phyloP scores from a whole-genome alignment of 345 rosid species.

The Brassica rapa region DNA sequence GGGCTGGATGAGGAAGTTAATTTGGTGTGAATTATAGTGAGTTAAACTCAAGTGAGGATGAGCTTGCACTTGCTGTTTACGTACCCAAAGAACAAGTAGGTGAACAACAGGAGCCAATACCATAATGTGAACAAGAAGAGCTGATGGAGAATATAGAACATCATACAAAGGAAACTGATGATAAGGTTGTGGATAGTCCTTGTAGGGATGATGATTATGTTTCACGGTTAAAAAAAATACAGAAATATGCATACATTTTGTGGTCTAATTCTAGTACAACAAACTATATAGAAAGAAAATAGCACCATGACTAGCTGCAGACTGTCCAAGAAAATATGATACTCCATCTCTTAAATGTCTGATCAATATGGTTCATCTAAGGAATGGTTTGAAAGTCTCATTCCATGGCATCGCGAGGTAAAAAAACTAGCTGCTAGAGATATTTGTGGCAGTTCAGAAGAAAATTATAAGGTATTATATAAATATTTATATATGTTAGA shows the following conservation, averaged over 20 bases:
- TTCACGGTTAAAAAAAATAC: not conserved
- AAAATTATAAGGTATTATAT: not conserved
- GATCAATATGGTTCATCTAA: not conserved
- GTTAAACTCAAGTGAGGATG: not conserved
- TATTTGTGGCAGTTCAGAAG: not conserved
- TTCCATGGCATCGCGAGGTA: not conserved
- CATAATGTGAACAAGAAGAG: not conserved
- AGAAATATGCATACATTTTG: not conserved
- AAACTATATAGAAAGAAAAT: not conserved
- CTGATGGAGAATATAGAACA: not conserved
- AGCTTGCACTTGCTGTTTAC: no score
- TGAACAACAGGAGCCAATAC: not conserved
- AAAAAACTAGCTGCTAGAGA: not conserved
- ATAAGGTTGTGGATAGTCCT: not conserved
- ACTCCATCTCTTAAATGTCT: not conserved
- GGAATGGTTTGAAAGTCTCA: no score
- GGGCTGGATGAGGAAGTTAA: not conserved
- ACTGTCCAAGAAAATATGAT: not conserved
- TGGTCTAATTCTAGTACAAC: not conserved
- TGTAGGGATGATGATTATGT: not conserved
- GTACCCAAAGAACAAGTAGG: not conserved
- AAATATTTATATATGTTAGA: not conserved
- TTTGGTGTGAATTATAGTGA: not conserved
- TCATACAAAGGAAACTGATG: not conserved
- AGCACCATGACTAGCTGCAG: not conserved